Evolutionary conservation across 2,329 filamentous ascomycete species (phyloP).

Genomic region (Furcasterigmium sp.): DNA sequence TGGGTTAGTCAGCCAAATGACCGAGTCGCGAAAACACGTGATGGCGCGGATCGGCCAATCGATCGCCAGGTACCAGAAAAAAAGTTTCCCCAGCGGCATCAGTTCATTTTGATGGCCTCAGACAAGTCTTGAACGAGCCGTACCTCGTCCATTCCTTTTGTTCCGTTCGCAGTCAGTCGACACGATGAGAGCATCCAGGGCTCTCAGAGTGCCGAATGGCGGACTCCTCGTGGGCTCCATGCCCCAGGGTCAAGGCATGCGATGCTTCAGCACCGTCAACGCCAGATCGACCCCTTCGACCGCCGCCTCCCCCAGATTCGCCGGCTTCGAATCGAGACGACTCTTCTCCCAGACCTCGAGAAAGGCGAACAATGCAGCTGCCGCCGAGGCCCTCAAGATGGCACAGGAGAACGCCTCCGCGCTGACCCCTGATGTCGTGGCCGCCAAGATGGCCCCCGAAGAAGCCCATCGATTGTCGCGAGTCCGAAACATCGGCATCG

Average conservation of each 20-base stretch:
- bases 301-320: constrained; percentile 3
- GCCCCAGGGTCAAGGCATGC: constrained; percentile 18
- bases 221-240: constrained; percentile 25
- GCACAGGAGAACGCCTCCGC: constrained; percentile 47
- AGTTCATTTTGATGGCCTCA: constrained; percentile 8
- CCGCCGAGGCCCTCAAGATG: constrained; percentile 43
- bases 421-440: constrained; percentile 55
- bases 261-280: constrained; percentile 21
- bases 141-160: constrained; percentile 2
- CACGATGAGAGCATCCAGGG: constrained; percentile 33
- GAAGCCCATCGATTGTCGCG: constrained; percentile 73
- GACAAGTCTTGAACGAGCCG: constrained; percentile 4
- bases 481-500: constrained; percentile 97
- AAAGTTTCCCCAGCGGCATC: constrained; percentile 17
- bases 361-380: constrained; percentile 22
- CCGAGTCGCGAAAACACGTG: constrained; percentile 11
- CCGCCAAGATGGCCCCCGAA: constrained; percentile 73
- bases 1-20: constrained; percentile 1
- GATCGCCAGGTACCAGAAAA: constrained; percentile 11
- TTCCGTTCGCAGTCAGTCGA: constrained; percentile 6
- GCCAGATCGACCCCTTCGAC: constrained; percentile 6
- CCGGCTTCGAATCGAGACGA: constrained; percentile 13
- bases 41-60: constrained; percentile 9
- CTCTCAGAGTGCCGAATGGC: constrained; percentile 35
- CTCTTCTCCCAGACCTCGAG: constrained; percentile 26